Evolutionary conservation across 352 stramenopile species (phyloP).

Genomic region (Pythium phragmiticola): DNA sequence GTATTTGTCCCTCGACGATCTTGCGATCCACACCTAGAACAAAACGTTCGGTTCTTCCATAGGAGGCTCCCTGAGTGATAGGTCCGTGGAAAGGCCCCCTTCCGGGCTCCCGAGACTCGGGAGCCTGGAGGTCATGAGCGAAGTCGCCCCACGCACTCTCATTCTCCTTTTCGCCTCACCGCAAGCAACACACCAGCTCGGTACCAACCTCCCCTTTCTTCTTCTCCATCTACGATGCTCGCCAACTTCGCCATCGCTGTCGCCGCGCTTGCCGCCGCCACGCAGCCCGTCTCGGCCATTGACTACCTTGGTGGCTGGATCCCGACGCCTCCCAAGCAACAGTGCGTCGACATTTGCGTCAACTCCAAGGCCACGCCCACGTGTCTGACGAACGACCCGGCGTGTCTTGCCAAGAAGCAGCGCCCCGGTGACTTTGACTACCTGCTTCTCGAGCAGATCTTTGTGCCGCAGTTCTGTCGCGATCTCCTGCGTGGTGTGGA

Average conservation of each 20-base stretch:
- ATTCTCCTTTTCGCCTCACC: background rate
- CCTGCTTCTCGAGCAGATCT: conserved; percentile 75
- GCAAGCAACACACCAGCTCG: background rate
- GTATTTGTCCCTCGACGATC: too few relatives aligned
- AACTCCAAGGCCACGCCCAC: conserved; percentile 56
- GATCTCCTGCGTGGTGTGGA: conserved; percentile 68
- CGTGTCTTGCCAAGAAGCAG: conserved; percentile 62
- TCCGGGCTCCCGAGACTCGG: too few relatives aligned
- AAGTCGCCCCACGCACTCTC: background rate
- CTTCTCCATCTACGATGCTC: conserved; percentile 44
- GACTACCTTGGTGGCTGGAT: conserved; percentile 71
- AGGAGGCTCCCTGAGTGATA: too few relatives aligned
- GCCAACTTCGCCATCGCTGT: conserved; percentile 27
- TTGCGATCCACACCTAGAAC: too few relatives aligned
- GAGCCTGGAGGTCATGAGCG: too few relatives aligned
- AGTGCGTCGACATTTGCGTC: conserved; percentile 77
- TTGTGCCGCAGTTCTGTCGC: conserved; percentile 78
- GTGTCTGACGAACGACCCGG: conserved; percentile 50
- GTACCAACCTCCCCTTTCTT: too few relatives aligned
- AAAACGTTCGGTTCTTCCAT: too few relatives aligned
- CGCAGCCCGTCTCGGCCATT: conserved; percentile 49
- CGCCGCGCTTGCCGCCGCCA: conserved; percentile 32
- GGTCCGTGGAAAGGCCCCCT: too few relatives aligned
- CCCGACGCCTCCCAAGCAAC: conserved; percentile 35
- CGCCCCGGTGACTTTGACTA: conserved; percentile 73